Percentiles rank a stretch among this genome's conserved stretches.
phyloP scores from a whole-genome alignment of 2,329 filamentous ascomycete species.

The Xenoacremonium recifei region DNA sequence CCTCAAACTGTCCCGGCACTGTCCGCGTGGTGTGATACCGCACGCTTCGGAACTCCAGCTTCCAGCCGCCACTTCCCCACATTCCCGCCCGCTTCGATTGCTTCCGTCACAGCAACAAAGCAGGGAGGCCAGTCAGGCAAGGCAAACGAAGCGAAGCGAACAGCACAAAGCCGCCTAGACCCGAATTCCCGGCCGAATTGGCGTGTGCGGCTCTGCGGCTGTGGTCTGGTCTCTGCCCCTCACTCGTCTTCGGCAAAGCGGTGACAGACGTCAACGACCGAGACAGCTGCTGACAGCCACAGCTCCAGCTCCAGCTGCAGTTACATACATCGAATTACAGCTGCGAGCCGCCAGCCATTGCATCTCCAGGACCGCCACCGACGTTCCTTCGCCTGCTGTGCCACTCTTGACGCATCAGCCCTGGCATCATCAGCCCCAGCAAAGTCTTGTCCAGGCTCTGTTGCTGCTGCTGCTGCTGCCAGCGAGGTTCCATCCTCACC shows the following conservation, averaged over 20 bases:
- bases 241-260: background rate
- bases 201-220: slow-evolving; percentile 10
- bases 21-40: slow-evolving; percentile 24
- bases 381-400: background rate
- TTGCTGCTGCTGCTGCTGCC: slow-evolving; percentile 10
- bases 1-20: slow-evolving; percentile 11
- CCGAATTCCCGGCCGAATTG: slow-evolving; percentile 8
- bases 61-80: slow-evolving; percentile 18
- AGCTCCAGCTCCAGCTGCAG: too few species aligned
- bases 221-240: background rate
- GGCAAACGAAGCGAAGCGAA: too few species aligned
- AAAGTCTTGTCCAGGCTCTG: slow-evolving; percentile 7
- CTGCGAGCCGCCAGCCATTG: too few species aligned
- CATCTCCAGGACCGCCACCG: too few species aligned
- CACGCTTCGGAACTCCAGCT: too few species aligned
- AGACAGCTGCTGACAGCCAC: too few species aligned
- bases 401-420: background rate
- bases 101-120: too few species aligned
- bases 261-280: too few species aligned
- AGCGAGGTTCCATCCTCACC: slow-evolving; percentile 14
- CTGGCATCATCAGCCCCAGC: slow-evolving; percentile 7
- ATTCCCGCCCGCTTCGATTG: too few species aligned
- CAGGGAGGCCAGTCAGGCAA: too few species aligned
- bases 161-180: background rate
- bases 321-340: too few species aligned